These are phyloP conservation scores for Achlya hypogyna DNA, from an alignment of 352 stramenopile genomes.

Conservation along the genomic window DNA sequence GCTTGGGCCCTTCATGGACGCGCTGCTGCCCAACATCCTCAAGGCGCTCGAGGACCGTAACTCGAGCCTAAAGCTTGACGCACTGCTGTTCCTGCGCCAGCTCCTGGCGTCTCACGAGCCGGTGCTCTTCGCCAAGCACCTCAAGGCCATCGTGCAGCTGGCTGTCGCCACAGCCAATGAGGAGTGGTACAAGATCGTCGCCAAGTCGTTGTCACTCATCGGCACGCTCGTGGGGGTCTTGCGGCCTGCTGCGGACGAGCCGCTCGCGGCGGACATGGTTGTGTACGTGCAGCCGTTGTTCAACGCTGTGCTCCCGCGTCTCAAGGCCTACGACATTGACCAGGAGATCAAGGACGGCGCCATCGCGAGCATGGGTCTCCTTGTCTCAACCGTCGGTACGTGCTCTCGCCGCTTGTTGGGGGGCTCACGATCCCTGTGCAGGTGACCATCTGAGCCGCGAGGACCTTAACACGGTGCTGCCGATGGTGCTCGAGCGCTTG, in stretches of 20 bases:
- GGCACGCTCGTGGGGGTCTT: conserved; percentile 85
- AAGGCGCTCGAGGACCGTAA: conserved; percentile 83
- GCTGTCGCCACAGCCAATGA: conserved; percentile 86
- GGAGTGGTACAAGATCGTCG: conserved; percentile 99
- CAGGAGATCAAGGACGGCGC: conserved; percentile 98
- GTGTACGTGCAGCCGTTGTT: conserved; percentile 80
- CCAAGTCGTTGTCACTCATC: conserved; percentile 91
- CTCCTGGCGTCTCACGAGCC: conserved; percentile 88
- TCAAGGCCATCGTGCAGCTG: conserved; percentile 76
- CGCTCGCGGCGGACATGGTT: conserved; percentile 27
- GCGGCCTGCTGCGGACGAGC: conserved; percentile 31
- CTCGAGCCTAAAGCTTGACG: conserved; percentile 95
- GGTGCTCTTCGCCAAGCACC: conserved; percentile 62
- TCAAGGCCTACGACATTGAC: conserved; percentile 95
- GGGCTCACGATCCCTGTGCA: conserved; percentile 36
- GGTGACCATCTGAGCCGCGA: conserved; percentile 74
- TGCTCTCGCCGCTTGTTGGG: neutral
- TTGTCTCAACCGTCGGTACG: conserved; percentile 57
- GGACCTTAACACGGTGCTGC: conserved; percentile 76
- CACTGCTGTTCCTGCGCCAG: conserved; percentile 87
- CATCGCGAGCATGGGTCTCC: conserved; percentile 85
- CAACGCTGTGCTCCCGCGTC: conserved; percentile 88
- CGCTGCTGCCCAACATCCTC: conserved; percentile 72
- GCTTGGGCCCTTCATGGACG: conserved; percentile 54
- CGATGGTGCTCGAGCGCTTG: conserved; percentile 92